Percentiles rank a stretch among this genome's conserved stretches.
These are phyloP conservation scores for Piloderma croceum DNA, from an alignment of 768 basidiomycete genomes.

Conservation along the genomic window DNA sequence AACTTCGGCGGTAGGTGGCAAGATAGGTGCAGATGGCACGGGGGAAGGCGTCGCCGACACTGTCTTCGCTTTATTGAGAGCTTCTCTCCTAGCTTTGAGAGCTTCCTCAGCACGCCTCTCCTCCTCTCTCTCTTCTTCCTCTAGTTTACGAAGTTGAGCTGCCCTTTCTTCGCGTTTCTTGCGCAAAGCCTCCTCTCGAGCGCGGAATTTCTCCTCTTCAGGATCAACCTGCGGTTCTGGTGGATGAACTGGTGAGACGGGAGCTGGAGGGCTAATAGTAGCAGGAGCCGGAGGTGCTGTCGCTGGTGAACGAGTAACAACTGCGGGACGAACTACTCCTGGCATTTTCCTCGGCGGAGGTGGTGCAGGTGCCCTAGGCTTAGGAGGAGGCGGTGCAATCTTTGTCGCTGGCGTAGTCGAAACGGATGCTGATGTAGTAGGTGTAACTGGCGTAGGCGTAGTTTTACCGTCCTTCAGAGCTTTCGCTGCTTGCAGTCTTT, in stretches of 20 bases:
- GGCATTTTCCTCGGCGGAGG: slow-evolving; percentile 35
- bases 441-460: slow-evolving; percentile 30
- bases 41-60: slow-evolving; percentile 10
- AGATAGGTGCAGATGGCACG: not conserved
- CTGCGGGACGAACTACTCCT: slow-evolving; percentile 28
- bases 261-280: slow-evolving; percentile 19
- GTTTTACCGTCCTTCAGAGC: slow-evolving; percentile 46
- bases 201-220: slow-evolving; percentile 67
- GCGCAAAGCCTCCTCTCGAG: slow-evolving; percentile 63
- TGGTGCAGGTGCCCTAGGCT: slow-evolving; percentile 39
- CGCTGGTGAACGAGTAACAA: slow-evolving; percentile 20
- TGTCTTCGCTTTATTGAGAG: slow-evolving; percentile 11
- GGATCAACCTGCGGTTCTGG: slow-evolving; percentile 55
- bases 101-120: slow-evolving; percentile 43
- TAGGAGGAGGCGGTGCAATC: slow-evolving; percentile 35
- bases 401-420: slow-evolving; percentile 23
- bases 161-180: slow-evolving; percentile 71
- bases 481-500: slow-evolving; percentile 72
- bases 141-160: slow-evolving; percentile 63
- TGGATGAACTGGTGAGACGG: slow-evolving; percentile 21
- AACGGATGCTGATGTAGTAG: slow-evolving; percentile 20
- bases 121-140: slow-evolving; percentile 61
- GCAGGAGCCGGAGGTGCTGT: slow-evolving; percentile 18
- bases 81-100: slow-evolving; percentile 27
- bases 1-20: slow-evolving; percentile 14